These are phyloP conservation scores for Kodamaea arcana DNA, from an alignment of 1,139 yeast genomes.

Conservation along the genomic window DNA sequence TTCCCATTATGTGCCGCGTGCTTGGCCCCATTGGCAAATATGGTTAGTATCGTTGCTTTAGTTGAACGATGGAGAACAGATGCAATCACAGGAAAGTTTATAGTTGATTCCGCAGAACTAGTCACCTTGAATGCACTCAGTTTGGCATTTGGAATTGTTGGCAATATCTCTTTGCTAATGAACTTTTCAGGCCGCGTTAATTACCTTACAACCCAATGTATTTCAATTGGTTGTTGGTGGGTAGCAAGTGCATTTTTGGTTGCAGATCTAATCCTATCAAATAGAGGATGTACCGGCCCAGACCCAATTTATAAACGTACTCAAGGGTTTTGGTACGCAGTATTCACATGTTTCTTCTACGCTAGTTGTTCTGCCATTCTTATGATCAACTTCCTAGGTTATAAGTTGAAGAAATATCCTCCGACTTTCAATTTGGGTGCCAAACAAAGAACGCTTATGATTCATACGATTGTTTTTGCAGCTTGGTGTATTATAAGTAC, in stretches of 20 bases:
- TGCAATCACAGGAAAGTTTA: slow-evolving; percentile 17
- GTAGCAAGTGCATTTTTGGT: slow-evolving; percentile 51
- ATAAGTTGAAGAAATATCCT: slow-evolving; percentile 54
- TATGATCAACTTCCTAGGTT: slow-evolving; percentile 59
- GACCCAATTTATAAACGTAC: slow-evolving; percentile 28
- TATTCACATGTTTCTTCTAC: slow-evolving; percentile 59
- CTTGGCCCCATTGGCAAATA: slow-evolving; percentile 71
- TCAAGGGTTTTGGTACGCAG: slow-evolving; percentile 78
- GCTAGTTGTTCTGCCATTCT: slow-evolving; percentile 51
- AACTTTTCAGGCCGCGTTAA: slow-evolving; percentile 59
- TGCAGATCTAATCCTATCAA: slow-evolving; percentile 39
- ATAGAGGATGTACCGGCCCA: slow-evolving; percentile 14
- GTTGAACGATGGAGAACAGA: slow-evolving; percentile 62
- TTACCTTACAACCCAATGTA: slow-evolving; percentile 54
- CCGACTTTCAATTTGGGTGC: slow-evolving; percentile 62
- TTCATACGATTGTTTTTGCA: slow-evolving; percentile 60
- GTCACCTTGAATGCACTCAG: slow-evolving; percentile 58
- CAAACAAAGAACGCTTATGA: slow-evolving; percentile 68
- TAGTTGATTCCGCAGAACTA: slow-evolving; percentile 40
- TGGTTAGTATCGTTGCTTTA: slow-evolving; percentile 68
- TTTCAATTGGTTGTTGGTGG: slow-evolving; percentile 63
- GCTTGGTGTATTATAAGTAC: slow-evolving; percentile 72
- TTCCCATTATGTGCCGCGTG: slow-evolving; percentile 76
- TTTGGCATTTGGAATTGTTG: slow-evolving; percentile 57
- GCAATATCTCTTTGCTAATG: slow-evolving; percentile 61